These are phyloP conservation scores for Primulina eburnea DNA, from an alignment of 257 asterid genomes.

Conservation along the genomic window DNA sequence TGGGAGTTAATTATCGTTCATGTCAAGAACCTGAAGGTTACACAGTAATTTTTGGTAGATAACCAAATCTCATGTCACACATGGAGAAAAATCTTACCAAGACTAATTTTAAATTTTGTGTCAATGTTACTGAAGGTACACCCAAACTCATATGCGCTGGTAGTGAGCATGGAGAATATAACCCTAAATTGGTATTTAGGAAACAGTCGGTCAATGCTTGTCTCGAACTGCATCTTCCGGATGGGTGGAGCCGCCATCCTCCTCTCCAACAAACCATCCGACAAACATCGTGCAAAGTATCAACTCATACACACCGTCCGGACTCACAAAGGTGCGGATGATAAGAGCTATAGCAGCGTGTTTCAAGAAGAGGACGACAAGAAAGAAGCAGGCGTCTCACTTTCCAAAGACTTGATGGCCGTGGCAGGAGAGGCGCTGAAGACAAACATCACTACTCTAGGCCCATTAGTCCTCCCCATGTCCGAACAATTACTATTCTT, in stretches of 20 bases:
- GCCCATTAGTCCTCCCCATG: constrained; percentile 36
- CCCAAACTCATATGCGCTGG: constrained; percentile 29
- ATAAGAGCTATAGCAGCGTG: constrained; percentile 28
- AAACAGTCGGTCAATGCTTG: constrained; percentile 33
- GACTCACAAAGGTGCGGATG: constrained; percentile 38
- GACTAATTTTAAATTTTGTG: not conserved
- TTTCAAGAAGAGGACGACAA: constrained; percentile 26
- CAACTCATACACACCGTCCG: constrained; percentile 32
- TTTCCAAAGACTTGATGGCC: constrained; percentile 52
- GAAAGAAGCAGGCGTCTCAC: constrained; percentile 33
- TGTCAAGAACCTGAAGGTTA: too few relatives aligned
- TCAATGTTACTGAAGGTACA: not conserved
- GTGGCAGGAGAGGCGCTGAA: constrained; percentile 49
- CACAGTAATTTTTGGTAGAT: not conserved
- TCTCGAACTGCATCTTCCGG: constrained; percentile 35
- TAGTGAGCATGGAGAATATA: constrained; percentile 33
- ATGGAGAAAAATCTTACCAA: not conserved
- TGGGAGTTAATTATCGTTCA: too few relatives aligned
- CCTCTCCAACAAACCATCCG: constrained; percentile 33
- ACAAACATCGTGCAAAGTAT: constrained; percentile 28
- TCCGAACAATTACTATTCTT: constrained; percentile 32
- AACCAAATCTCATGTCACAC: not conserved
- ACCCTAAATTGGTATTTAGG: constrained; percentile 31
- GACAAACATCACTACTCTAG: constrained; percentile 44
- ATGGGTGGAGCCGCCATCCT: constrained; percentile 39